Conservation (phyloP, 768 basidiomycete species). For the Hemileccinum impolitum region DNA sequence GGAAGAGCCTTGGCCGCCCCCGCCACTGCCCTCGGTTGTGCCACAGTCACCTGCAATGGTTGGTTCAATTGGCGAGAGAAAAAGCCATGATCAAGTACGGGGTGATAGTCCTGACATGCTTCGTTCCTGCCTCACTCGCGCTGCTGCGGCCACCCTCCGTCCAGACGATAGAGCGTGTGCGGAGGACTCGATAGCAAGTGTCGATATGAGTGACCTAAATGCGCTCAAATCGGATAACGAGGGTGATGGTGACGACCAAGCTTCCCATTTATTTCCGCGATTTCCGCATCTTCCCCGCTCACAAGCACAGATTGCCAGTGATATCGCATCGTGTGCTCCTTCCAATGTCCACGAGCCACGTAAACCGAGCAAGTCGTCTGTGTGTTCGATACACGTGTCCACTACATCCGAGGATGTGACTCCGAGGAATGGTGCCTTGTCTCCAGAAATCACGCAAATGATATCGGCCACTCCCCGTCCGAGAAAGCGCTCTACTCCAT, state of each 20-base stretch:
- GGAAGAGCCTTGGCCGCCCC: not conserved
- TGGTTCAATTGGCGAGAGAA: slow-evolving; percentile 7
- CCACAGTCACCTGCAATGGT: slow-evolving; percentile 4
- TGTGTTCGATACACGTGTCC: slow-evolving; percentile 9
- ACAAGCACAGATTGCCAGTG: slow-evolving; percentile 5
- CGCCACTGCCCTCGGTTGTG: not conserved
- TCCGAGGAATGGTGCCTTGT: slow-evolving; percentile 19
- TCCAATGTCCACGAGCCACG: slow-evolving; percentile 22
- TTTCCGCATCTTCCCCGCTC: slow-evolving; percentile 24
- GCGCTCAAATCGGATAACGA: slow-evolving; percentile 29
- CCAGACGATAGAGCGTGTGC: slow-evolving; percentile 1
- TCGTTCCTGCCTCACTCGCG: slow-evolving; percentile 17
- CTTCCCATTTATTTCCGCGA: slow-evolving; percentile 26
- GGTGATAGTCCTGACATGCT: slow-evolving; percentile 22
- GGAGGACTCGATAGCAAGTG: slow-evolving; percentile 27
- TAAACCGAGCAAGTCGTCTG: slow-evolving; percentile 21
- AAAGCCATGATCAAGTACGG: slow-evolving; percentile 6
- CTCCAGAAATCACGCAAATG: slow-evolving; percentile 41
- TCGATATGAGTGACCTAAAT: slow-evolving; percentile 32
- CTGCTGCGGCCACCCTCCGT: not conserved
- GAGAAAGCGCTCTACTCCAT: slow-evolving; percentile 23
- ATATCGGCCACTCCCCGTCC: slow-evolving; percentile 38
- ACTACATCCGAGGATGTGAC: slow-evolving; percentile 7
- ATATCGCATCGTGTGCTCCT: slow-evolving; percentile 7
- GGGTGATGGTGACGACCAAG: slow-evolving; percentile 21